Evolutionary conservation across 2,329 filamentous ascomycete genomes (phyloP), one percentile per base, ranked within the genome.

Genomic region (Domatiomyces catenatus): DNA sequence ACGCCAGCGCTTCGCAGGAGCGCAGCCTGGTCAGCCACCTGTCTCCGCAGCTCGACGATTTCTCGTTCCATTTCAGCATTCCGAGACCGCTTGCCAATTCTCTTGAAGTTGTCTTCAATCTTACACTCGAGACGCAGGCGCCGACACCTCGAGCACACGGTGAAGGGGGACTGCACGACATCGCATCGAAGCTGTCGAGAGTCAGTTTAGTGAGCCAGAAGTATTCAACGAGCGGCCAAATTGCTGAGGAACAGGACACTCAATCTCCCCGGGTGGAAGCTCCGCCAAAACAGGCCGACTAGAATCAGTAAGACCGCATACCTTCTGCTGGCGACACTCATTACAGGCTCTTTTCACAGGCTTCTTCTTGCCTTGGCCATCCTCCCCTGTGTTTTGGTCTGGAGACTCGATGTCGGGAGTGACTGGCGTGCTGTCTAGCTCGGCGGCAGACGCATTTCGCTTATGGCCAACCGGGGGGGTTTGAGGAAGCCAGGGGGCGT

Each of bases 251-350:
- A 53, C 18, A 18, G n/a, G 8, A 17, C 2, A 10, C 3, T n/a
- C 8, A 10, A 19, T 45, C 19, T 4, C 19, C 43, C 8, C 18
- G 2, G 10, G 43, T 45, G 6, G 8, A 26, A 26, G 7, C 43
- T 12, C 3, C 19, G 43, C 18, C 15, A 26, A n/a, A 45, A 19
- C 8, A 10, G 43, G 18, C 39, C 43, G n/a, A 39, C 12, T 26
- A 48, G 32, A 17, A 17, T 24, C 8, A 44, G 32, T 26, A 20
- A 19, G 18, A 10, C 43, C n/a, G 50, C 64, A 64, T 56, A 83
- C 80, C 71, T 83, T 83, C 61, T 84, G 80, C 64, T 84, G 80
- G 47, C 80, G 71, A 63, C 80, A 84, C 61, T 83, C 79, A 63
- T 83, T 83, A 64, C 80, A 83, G 18, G 80, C 80, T 60, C 80